These are phyloP conservation scores for Eryngium alpinum DNA, from an alignment of 140 eudicot genomes.

Conservation along the genomic window DNA sequence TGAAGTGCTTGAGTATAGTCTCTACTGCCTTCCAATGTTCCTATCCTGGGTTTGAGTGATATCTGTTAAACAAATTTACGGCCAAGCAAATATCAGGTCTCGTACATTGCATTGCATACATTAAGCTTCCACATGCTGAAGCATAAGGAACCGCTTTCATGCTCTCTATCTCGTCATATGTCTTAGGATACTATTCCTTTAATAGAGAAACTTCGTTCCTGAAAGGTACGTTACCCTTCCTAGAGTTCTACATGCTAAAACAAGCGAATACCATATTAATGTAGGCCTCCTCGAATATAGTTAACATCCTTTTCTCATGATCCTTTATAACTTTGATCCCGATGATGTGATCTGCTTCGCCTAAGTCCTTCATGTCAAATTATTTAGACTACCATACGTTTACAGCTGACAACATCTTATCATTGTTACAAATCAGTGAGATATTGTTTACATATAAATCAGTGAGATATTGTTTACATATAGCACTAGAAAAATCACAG, in stretches of 20 bases:
- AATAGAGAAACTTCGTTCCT: background rate
- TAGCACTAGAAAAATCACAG: background rate
- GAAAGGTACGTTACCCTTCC: background rate
- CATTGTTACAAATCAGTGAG: background rate
- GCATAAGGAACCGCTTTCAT: background rate
- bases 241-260: background rate
- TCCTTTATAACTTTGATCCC: background rate
- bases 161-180: too few species aligned
- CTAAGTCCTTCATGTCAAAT: background rate
- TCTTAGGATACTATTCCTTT: too few species aligned
- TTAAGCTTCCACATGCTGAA: background rate
- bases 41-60: background rate
- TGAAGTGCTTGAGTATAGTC: background rate
- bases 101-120: background rate
- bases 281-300: background rate
- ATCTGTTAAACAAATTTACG: too few species aligned
- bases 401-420: background rate
- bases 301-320: background rate
- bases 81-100: background rate
- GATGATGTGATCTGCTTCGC: background rate
- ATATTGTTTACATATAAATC: too few species aligned
- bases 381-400: background rate
- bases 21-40: background rate
- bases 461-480: too few species aligned
- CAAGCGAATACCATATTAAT: too few species aligned